Evolutionary conservation across 2,329 filamentous ascomycete species (phyloP).

Genomic region (Ophiostoma angusticollis): DNA sequence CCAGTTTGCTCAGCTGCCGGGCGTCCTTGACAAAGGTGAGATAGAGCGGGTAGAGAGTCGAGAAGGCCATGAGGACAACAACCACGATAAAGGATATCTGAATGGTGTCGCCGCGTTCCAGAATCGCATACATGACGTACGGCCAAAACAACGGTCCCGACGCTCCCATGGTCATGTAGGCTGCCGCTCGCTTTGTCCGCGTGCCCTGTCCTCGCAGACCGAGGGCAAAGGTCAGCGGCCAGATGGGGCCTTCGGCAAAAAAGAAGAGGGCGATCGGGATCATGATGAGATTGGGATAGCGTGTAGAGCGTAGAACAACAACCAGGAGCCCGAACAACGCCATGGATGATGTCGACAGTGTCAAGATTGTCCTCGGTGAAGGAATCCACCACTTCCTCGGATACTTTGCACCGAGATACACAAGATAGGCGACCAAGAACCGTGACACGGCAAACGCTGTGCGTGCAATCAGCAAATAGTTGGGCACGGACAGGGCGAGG

Average conservation of each 20-base stretch:
- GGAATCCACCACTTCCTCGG: constrained; percentile 34
- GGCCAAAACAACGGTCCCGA: constrained; percentile 63
- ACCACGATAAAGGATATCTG: constrained; percentile 54
- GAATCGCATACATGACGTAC: constrained; percentile 58
- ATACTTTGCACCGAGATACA: constrained; percentile 39
- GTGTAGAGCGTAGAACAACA: constrained; percentile 28
- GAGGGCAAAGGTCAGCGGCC: constrained; percentile 69
- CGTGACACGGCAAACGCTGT: constrained; percentile 61
- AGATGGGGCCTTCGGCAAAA: constrained; percentile 73
- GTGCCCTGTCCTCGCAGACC: constrained; percentile 67
- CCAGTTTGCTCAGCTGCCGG: constrained; percentile 19
- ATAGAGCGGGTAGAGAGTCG: constrained; percentile 36
- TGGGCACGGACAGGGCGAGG: constrained; percentile 41
- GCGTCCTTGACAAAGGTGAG: constrained; percentile 35
- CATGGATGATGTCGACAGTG: constrained; percentile 47
- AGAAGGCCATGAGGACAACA: constrained; percentile 35
- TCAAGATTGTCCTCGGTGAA: constrained; percentile 57
- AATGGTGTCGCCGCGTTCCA: constrained; percentile 45
- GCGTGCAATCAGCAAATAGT: constrained; percentile 61
- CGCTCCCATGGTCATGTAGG: constrained; percentile 64
- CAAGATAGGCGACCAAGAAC: constrained; percentile 53
- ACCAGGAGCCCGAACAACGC: constrained; percentile 41
- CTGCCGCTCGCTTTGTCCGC: constrained; percentile 67
- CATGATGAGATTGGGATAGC: constrained; percentile 35
- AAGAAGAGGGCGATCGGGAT: constrained; percentile 58